Conservation (phyloP, 2,329 filamentous ascomycete genomes). For the Metarhizium sp. region DNA sequence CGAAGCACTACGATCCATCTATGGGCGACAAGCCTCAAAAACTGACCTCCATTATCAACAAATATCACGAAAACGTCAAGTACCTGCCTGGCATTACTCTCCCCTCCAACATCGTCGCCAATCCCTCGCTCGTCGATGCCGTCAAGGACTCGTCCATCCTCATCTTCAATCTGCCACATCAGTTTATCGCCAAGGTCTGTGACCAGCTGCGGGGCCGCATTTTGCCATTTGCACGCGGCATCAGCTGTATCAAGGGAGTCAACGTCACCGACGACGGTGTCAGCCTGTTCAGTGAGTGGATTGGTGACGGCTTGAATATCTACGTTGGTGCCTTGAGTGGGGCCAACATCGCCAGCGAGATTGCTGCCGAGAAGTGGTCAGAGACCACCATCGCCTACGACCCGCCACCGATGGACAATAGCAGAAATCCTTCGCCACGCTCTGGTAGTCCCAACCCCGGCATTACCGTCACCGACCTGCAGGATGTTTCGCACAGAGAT, state of each 20-base stretch:
- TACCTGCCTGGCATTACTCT: constrained; percentile 86
- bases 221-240: constrained; percentile 81
- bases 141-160: constrained; percentile 81
- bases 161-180: constrained; percentile 93
- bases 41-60: constrained; percentile 86
- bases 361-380: constrained; percentile 91
- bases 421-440: constrained; percentile 53
- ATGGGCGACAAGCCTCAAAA: constrained; percentile 65
- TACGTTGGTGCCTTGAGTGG: constrained; percentile 95
- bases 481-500: constrained; percentile 57
- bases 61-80: constrained; percentile 90
- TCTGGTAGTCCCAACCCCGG: constrained; percentile 38
- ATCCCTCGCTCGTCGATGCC: constrained; percentile 69
- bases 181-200: constrained; percentile 87
- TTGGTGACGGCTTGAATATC: constrained; percentile 82
- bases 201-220: constrained; percentile 80
- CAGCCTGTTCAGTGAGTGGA: constrained; percentile 87
- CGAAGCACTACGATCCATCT: constrained; percentile 60
- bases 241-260: constrained; percentile 97
- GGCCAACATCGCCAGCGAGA: constrained; percentile 92
- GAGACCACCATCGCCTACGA: constrained; percentile 97
- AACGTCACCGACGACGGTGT: constrained; percentile 82
- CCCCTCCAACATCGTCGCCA: constrained; percentile 74
- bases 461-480: constrained; percentile 43
- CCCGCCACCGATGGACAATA: constrained; percentile 72